Conservation (phyloP, 768 basidiomycete genomes). For the Lanmaoa rubissima region DNA sequence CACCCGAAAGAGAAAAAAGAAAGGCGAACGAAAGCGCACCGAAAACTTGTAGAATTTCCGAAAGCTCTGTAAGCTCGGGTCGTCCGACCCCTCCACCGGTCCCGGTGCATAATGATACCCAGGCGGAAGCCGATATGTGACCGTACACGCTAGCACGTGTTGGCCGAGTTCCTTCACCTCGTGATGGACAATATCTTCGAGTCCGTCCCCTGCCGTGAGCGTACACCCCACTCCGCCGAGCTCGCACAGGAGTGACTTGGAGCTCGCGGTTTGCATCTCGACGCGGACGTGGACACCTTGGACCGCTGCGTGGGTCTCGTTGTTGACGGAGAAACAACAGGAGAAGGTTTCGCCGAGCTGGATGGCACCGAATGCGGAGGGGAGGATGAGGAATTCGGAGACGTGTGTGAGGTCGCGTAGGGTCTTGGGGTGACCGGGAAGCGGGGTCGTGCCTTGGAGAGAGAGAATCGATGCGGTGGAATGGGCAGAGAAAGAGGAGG, state of each 20-base stretch:
- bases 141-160: constrained; percentile 84
- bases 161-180: constrained; percentile 95
- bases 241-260: constrained; percentile 62
- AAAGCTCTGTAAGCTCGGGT: constrained; percentile 65
- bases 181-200: constrained; percentile 71
- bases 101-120: constrained; percentile 50
- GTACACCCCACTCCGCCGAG: constrained; percentile 52
- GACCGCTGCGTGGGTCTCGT: constrained; percentile 64
- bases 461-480: constrained; percentile 77
- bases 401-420: constrained; percentile 78
- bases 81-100: constrained; percentile 48
- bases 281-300: constrained; percentile 64
- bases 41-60: constrained; percentile 91
- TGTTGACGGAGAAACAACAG: constrained; percentile 79
- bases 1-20: background rate
- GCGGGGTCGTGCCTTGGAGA: constrained; percentile 66
- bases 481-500: constrained; percentile 77
- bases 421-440: constrained; percentile 78
- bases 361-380: constrained; percentile 80
- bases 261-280: constrained; percentile 81
- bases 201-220: constrained; percentile 54
- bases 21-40: constrained; percentile 44
- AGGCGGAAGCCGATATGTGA: constrained; percentile 74
- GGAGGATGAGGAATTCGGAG: constrained; percentile 76
- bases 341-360: constrained; percentile 90